Evolutionary conservation across 1,284 basidiomycete species (phyloP).

Genomic region (Ustilago shanxiensis): DNA sequence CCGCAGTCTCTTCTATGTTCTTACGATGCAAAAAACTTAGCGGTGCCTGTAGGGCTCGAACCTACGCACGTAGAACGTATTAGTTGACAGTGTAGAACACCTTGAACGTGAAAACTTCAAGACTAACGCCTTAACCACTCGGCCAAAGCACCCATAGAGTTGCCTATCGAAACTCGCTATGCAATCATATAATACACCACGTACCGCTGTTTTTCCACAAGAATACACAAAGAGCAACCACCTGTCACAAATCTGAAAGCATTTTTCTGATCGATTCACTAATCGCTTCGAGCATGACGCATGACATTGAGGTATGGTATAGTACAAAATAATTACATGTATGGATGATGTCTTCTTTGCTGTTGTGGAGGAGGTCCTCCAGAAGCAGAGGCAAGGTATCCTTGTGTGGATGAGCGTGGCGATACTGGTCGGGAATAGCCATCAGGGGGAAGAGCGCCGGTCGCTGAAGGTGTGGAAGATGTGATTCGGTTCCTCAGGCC

Average conservation of each 20-base stretch:
- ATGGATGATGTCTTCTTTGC: conserved; percentile 11
- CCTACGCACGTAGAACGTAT: conserved; percentile 1
- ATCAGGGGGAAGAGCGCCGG: background rate
- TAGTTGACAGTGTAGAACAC: background rate
- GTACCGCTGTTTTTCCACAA: too few species aligned
- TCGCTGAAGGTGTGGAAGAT: conserved; percentile 7
- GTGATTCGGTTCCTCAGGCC: conserved; percentile 37
- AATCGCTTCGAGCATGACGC: background rate
- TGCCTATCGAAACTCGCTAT: too few species aligned
- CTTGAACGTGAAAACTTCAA: background rate
- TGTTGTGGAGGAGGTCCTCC: background rate
- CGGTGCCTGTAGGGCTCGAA: conserved; percentile 8
- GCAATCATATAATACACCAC: too few species aligned
- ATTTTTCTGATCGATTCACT: background rate
- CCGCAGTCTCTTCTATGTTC: background rate
- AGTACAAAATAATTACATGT: conserved; percentile 5
- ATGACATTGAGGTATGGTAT: background rate
- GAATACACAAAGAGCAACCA: background rate
- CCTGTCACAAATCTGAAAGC: background rate
- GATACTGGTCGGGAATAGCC: background rate
- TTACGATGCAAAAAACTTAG: background rate
- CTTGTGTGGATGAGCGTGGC: too few species aligned
- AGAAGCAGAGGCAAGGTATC: too few species aligned
- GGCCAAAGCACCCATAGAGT: background rate
- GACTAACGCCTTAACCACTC: conserved; percentile 24